These are phyloP conservation scores for Acacia confusa DNA, from an alignment of 306 rosid species.

Conservation along the genomic window DNA sequence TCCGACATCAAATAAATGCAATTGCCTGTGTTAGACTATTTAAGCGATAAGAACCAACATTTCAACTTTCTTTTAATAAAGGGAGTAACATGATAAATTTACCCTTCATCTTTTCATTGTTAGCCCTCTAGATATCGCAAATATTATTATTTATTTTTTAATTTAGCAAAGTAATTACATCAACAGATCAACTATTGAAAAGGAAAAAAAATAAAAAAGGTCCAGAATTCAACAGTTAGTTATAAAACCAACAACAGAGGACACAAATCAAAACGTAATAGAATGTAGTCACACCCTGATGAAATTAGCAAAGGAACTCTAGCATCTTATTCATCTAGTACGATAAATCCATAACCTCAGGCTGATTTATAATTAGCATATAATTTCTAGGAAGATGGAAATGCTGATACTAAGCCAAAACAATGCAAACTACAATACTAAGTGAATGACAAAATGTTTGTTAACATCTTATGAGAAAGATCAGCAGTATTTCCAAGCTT, in stretches of 20 bases:
- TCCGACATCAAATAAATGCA: not conserved
- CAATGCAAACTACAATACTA: not conserved
- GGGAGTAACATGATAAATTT: not conserved
- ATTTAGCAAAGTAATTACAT: not conserved
- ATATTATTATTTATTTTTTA: not conserved
- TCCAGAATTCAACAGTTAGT: not conserved
- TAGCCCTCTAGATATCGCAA: not conserved
- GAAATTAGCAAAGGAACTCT: not conserved
- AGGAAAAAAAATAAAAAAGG: not conserved
- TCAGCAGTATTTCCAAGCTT: not conserved
- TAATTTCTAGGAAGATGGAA: not conserved
- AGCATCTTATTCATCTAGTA: not conserved
- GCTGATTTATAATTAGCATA: not conserved
- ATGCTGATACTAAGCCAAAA: not conserved
- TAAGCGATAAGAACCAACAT: not conserved
- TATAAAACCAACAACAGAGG: not conserved
- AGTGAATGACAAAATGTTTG: not conserved
- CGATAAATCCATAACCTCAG: not conserved
- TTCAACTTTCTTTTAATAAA: not conserved
- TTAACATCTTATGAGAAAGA: not conserved
- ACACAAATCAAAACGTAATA: not conserved
- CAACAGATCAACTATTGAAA: not conserved
- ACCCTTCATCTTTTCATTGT: not conserved
- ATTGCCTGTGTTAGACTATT: not conserved
- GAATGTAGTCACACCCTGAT: not conserved